Evolutionary conservation across 352 stramenopile genomes (phyloP).

Genomic region (Aphanomyces euteiches): DNA sequence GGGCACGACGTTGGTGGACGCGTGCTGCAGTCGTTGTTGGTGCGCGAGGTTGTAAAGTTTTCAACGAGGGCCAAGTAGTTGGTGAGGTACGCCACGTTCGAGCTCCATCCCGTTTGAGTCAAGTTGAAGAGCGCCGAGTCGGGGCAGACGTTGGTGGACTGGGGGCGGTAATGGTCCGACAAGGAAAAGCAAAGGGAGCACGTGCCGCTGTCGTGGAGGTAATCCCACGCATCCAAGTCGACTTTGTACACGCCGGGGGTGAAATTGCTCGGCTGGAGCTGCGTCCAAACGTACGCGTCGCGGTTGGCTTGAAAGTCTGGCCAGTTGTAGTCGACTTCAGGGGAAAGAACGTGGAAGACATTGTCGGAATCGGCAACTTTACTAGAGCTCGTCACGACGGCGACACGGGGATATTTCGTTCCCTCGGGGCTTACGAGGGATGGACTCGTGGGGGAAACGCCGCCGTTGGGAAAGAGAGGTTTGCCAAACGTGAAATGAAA

Average conservation of each 20-base stretch:
- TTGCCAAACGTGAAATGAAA: not conserved
- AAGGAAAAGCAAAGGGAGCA: not conserved
- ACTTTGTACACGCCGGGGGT: not conserved
- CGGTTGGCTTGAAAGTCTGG: not conserved
- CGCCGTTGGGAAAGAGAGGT: not conserved
- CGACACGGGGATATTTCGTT: not conserved
- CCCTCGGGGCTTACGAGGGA: not conserved
- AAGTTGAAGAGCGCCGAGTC: not conserved
- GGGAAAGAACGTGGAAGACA: not conserved
- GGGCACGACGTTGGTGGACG: not conserved
- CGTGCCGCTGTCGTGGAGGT: not conserved
- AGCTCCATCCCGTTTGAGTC: not conserved
- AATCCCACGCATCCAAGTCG: not conserved
- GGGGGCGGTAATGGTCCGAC: not conserved
- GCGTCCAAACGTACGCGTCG: not conserved
- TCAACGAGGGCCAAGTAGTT: not conserved
- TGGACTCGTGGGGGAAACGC: not conserved
- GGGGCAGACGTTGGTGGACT: not conserved
- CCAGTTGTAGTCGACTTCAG: constrained; percentile 12
- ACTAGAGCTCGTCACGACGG: not conserved
- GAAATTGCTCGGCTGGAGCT: not conserved
- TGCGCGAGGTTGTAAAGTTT: not conserved
- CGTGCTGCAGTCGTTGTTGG: not conserved
- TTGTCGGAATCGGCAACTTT: not conserved
- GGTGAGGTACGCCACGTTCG: not conserved